Evolutionary conservation across 176 grass and related monocot genomes (phyloP), one percentile per base, ranked within the genome.

Genomic region (Triticum turgidum): DNA sequence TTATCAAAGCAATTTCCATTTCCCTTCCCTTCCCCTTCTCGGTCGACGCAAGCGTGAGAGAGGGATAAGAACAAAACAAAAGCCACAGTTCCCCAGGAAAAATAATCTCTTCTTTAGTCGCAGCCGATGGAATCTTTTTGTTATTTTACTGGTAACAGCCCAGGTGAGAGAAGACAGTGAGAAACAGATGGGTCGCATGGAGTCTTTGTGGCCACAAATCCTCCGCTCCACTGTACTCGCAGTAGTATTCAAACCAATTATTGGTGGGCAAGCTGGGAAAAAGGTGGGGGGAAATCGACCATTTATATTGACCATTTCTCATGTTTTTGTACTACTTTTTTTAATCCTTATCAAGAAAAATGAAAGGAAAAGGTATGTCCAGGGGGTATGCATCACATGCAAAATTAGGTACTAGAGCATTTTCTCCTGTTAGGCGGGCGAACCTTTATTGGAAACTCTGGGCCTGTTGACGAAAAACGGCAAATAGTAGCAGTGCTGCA

Each of bases 361-460:
- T 2, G 25, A 42, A 38, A 69, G 12, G 41, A 69, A 73, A 12
- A 32, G 44, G 17, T 21, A 33, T 61, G 83, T 44, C 52, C 9
- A 86, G 76, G 70, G 68, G 69, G 62, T 11, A 61, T 76, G 73
- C 13, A 74, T 79, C 52, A 63, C 72, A 76, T 54, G 69, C 45
- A 1, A 1, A 81, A 88, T 91, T 91, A 81, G 77, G 90, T 73
- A 27, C n/a, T 56, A 44, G 70, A 64, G 52, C 82, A 85, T 85
- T 88, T 88, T 85, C 82, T 82, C 42, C 4, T 58, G 90, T 85
- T 88, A 82, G 86, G 82, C 82, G 66, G 86, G 82, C 82, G 71
- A 9, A 47, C 33, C 82, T 88, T 88, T 82, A 65, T 44, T 82
- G 65, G 82, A 62, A 91, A 66, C 52, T 72, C 15, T 58, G 30